Conservation (phyloP, 306 rosid species). For the Trifolium pratense region DNA sequence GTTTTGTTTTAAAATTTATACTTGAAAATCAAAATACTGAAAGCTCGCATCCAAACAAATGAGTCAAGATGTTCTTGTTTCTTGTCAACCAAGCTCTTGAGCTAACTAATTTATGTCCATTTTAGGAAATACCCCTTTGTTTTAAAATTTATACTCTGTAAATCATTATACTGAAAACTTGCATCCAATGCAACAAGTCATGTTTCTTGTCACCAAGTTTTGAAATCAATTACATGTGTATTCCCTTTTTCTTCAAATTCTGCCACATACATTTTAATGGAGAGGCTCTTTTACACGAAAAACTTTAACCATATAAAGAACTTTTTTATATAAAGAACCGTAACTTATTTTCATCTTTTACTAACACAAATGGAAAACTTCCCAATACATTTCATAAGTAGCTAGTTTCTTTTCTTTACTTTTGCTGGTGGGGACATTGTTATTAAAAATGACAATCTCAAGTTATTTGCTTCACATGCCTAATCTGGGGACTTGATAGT, state of each 20-base stretch:
- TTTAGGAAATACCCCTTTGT: background rate
- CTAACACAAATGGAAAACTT: conserved; percentile 11
- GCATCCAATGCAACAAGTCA: too few relatives aligned
- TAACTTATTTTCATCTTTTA: background rate
- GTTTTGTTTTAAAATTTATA: too few relatives aligned
- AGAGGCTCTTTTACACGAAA: background rate
- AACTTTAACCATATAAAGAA: background rate
- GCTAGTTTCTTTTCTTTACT: background rate
- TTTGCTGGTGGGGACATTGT: background rate
- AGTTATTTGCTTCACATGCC: conserved; percentile 16
- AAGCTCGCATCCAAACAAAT: too few relatives aligned
- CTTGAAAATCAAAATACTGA: too few relatives aligned
- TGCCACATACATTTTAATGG: background rate
- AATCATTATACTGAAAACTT: background rate
- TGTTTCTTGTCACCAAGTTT: background rate
- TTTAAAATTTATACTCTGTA: background rate
- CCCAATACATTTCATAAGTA: background rate
- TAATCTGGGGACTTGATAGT: background rate
- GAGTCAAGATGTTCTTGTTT: too few relatives aligned
- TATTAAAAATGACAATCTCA: background rate
- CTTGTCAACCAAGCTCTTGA: background rate
- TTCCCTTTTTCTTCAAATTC: background rate
- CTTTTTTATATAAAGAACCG: background rate
- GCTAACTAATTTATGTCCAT: background rate
- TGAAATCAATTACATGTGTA: background rate